Conservation (phyloP, 192 early-diverging fungal genomes). For the Linderina pennispora region DNA sequence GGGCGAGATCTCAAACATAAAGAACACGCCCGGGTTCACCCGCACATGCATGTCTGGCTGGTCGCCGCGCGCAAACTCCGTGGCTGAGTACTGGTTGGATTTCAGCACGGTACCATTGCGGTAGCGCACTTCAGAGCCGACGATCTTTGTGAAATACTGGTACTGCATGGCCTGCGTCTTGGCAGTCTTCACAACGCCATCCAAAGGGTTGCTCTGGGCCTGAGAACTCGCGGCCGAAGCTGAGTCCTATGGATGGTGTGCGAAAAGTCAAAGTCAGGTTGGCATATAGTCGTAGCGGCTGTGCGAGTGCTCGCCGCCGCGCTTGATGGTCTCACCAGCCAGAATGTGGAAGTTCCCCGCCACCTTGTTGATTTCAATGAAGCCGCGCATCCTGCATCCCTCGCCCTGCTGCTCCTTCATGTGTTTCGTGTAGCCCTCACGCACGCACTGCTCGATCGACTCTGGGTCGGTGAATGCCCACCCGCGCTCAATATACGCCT, state of each 20-base stretch:
- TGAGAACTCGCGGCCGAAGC: constrained; percentile 61
- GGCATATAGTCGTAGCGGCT: constrained; percentile 40
- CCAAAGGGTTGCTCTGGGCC: constrained; percentile 60
- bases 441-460: constrained; percentile 83
- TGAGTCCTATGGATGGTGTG: constrained; percentile 77
- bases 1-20: constrained; percentile 94
- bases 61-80: constrained; percentile 57
- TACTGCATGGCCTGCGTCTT: constrained; percentile 56
- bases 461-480: constrained; percentile 80
- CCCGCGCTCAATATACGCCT: constrained; percentile 72
- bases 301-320: constrained; percentile 27
- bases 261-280: constrained; percentile 63
- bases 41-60: neutral
- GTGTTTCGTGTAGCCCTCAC: constrained; percentile 74
- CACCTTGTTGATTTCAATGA: constrained; percentile 83
- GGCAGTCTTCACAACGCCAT: constrained; percentile 53
- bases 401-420: constrained; percentile 75
- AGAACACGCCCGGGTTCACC: constrained; percentile 66
- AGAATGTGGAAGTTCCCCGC: constrained; percentile 92
- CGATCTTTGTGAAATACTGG: constrained; percentile 95
- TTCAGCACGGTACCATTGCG: constrained; percentile 59
- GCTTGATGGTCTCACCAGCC: constrained; percentile 62
- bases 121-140: constrained; percentile 75
- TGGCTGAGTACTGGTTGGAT: constrained; percentile 95
- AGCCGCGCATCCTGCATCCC: constrained; percentile 83